Conservation (phyloP, 73 alveolate species). For the Paramecium sexaurelia region DNA sequence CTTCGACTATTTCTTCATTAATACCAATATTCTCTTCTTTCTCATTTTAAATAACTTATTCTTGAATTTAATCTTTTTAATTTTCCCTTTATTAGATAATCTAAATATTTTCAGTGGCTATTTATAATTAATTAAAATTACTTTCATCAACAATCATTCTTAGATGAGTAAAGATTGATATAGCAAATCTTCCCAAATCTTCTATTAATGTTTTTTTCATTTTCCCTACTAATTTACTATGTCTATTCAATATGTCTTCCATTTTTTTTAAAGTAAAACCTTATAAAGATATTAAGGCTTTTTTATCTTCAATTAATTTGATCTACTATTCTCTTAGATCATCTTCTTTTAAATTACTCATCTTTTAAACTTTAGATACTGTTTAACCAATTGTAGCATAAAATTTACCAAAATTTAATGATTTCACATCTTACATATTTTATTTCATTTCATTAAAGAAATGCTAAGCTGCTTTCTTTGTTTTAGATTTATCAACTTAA, state of each 20-base stretch:
- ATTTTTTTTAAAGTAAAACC: slow-evolving; percentile 41
- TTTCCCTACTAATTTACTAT: background rate
- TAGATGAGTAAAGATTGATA: background rate
- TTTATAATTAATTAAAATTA: background rate
- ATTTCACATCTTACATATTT: background rate
- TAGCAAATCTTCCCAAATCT: slow-evolving; percentile 34
- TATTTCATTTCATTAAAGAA: slow-evolving; percentile 20
- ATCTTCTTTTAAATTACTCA: slow-evolving; percentile 28
- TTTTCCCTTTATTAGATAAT: background rate
- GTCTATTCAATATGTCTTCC: slow-evolving; percentile 9
- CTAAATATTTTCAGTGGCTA: slow-evolving; percentile 20
- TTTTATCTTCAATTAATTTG: slow-evolving; percentile 2
- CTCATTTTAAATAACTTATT: background rate
- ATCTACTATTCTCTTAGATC: background rate
- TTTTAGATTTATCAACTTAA: background rate
- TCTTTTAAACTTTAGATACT: background rate
- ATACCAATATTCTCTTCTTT: background rate
- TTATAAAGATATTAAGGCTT: background rate
- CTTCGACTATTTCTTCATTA: background rate
- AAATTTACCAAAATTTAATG: slow-evolving; percentile 35
- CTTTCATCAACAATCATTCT: slow-evolving; percentile 48
- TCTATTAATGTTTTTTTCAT: slow-evolving; percentile 34
- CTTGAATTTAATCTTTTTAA: background rate
- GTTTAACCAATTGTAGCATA: background rate
- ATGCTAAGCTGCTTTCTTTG: slow-evolving; percentile 25